Evolutionary conservation across 805 yeast genomes (phyloP).

Genomic region (Vanderwaltozyma tropicalis): DNA sequence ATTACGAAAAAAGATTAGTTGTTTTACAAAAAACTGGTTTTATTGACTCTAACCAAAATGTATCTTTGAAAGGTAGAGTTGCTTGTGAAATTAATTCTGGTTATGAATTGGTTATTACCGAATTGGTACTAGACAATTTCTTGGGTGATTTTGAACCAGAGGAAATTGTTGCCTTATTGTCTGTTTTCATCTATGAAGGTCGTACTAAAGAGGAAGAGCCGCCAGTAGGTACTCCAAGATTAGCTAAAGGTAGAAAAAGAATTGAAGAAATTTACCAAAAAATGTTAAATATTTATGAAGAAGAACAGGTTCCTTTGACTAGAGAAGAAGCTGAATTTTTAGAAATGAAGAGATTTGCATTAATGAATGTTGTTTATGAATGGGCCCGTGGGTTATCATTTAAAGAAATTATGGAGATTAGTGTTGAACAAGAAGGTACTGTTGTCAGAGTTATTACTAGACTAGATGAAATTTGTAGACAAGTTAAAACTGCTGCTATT

Average conservation of each 20-base stretch:
- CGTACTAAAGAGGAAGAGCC: constrained; percentile 50
- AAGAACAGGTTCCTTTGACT: constrained; percentile 64
- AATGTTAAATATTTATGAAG: constrained; percentile 50
- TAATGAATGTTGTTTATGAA: constrained; percentile 90
- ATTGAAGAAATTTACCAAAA: constrained; percentile 62
- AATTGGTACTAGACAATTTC: constrained; percentile 81
- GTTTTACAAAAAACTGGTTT: constrained; percentile 74
- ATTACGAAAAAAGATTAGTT: constrained; percentile 77
- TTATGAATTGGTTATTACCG: constrained; percentile 83
- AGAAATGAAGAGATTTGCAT: constrained; percentile 76
- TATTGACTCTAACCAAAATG: constrained; percentile 64
- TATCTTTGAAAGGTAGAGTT: constrained; percentile 74
- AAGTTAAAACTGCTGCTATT: constrained; percentile 86
- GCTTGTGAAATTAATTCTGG: constrained; percentile 91
- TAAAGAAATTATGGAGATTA: constrained; percentile 79
- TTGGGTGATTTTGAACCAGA: constrained; percentile 89
- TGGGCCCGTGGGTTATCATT: constrained; percentile 96
- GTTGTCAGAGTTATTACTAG: constrained; percentile 93
- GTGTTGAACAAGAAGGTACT: constrained; percentile 90
- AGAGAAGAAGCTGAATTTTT: constrained; percentile 78
- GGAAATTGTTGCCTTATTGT: constrained; percentile 89
- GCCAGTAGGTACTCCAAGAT: constrained; percentile 57
- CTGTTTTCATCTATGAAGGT: constrained; percentile 92
- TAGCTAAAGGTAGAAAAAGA: constrained; percentile 58
- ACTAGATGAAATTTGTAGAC: constrained; percentile 88